Base-by-base conservation (phyloP, 2,329 filamentous ascomycete genomes). In the Metarhizium humberi region DNA sequence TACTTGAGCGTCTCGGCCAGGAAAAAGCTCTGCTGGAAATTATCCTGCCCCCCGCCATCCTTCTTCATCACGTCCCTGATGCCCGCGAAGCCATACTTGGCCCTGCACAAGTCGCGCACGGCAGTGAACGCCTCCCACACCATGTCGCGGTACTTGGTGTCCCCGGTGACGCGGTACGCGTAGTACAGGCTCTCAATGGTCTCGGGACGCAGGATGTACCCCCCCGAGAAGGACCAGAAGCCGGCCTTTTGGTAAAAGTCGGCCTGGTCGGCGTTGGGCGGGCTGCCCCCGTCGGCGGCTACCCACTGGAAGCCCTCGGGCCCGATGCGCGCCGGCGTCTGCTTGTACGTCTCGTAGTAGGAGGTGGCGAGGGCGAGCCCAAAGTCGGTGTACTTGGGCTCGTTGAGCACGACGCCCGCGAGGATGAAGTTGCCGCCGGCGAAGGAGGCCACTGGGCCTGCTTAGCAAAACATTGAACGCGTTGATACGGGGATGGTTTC, bases 1-100 rank as follows among this genome's bases (percentile, higher is more conserved):
- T 95, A 95, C 76, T 95, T 95, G 68, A 95, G 67, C 58, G 91
- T 87, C 74, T 95, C 90, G 0, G 90, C 90, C 67, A 95, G 90
- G 75, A 88, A 85, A 73, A 94, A 95, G 63, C 87, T 92, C 72
- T 95, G 88, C 76, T 92, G 87, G 67, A 86, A 85, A 67, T 95
- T 81, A 45, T 71, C 69, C 57, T 79, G 83, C 0, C 71, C 69
- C 1, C 86, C 87, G 8, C 88, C 88, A 30, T 75, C 76, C 6
- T 64, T 62, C 2, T 70, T 72, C 61, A 87, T 90, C 50, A 95
- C 88, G 66, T 95, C 69, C 0, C 63, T 66, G 54, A 95, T 73
- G 20, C 79, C 77, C 14, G 81, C 79, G 70, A 84, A 95, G 7
- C 87, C 90, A 20, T 78, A 84, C 4, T 80, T 82, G 0, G 79